Conservation (phyloP, 176 grass and related monocot genomes). For the Typha latifolia region DNA sequence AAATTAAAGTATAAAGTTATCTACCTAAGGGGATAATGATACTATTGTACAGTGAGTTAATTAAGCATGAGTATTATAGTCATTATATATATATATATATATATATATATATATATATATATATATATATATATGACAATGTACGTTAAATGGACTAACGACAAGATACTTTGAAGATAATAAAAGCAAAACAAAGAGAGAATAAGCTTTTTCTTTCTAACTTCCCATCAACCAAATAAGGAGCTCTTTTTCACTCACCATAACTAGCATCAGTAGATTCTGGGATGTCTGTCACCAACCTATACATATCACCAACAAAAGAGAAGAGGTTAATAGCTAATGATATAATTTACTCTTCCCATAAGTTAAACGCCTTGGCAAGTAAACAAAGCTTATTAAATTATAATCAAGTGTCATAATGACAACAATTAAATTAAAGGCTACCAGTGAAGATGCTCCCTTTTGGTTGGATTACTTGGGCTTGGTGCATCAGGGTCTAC, state of each 20-base stretch:
- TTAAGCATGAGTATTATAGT: no score
- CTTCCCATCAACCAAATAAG: no score
- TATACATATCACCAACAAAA: background rate
- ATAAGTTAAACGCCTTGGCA: constrained; percentile 3
- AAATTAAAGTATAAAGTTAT: no score
- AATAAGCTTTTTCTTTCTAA: no score
- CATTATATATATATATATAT: no score
- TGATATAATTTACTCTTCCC: constrained; percentile 10
- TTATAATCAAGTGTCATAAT: constrained; percentile 11
- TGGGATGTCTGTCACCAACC: constrained; percentile 85
- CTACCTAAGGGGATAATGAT: no score
- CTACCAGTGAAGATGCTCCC: constrained; percentile 95
- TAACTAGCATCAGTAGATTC: constrained; percentile 40
- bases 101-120: no score
- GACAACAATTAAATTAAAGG: constrained; percentile 15
- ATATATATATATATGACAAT: no score
- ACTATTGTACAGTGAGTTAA: no score
- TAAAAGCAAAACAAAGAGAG: no score
- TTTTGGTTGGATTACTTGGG: constrained; percentile 90
- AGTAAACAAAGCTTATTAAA: constrained; percentile 10
- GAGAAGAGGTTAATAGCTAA: background rate
- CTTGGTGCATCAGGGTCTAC: constrained; percentile 94
- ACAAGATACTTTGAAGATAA: no score
- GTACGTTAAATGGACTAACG: no score
- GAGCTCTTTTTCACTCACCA: constrained; percentile 20